phyloP scores from a whole-genome alignment of 306 rosid species.

The Prunus mume region DNA sequence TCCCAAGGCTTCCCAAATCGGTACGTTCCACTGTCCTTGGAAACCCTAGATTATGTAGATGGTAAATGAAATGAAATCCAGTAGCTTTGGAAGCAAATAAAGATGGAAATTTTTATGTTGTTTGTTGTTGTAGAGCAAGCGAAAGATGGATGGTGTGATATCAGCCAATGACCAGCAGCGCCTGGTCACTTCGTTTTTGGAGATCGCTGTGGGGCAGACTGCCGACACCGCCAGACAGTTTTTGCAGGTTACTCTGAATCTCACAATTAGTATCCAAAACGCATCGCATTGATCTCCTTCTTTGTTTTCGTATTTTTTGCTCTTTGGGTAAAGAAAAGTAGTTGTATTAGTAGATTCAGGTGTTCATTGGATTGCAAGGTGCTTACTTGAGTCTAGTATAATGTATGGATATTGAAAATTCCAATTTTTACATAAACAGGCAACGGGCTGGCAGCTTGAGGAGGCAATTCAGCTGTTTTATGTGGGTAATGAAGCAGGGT shows the following conservation, averaged over 20 bases:
- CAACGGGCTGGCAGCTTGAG: slow-evolving; percentile 93
- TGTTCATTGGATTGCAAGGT: background rate
- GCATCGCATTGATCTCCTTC: slow-evolving; percentile 11
- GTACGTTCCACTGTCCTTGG: background rate
- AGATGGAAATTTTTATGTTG: background rate
- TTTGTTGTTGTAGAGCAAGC: background rate
- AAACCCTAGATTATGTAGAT: background rate
- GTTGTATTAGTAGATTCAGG: background rate
- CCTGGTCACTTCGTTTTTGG: slow-evolving; percentile 45
- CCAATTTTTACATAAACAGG: slow-evolving; percentile 45
- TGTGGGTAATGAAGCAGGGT: slow-evolving; percentile 67
- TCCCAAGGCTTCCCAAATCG: slow-evolving; percentile 7
- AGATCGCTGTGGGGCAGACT: slow-evolving; percentile 55
- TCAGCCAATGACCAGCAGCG: slow-evolving; percentile 45
- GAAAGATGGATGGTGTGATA: slow-evolving; percentile 32
- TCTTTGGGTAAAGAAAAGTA: background rate
- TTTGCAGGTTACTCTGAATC: slow-evolving; percentile 33
- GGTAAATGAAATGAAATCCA: background rate
- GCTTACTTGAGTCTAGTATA: background rate
- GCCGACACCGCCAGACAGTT: slow-evolving; percentile 50
- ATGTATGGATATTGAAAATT: slow-evolving; percentile 13
- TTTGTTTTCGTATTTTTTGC: background rate
- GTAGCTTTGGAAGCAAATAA: background rate
- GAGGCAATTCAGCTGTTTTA: slow-evolving; percentile 91
- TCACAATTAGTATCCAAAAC: background rate